These are phyloP conservation scores for Vitis vinifera DNA, from an alignment of 164 flowering plant genomes.

Conservation along the genomic window DNA sequence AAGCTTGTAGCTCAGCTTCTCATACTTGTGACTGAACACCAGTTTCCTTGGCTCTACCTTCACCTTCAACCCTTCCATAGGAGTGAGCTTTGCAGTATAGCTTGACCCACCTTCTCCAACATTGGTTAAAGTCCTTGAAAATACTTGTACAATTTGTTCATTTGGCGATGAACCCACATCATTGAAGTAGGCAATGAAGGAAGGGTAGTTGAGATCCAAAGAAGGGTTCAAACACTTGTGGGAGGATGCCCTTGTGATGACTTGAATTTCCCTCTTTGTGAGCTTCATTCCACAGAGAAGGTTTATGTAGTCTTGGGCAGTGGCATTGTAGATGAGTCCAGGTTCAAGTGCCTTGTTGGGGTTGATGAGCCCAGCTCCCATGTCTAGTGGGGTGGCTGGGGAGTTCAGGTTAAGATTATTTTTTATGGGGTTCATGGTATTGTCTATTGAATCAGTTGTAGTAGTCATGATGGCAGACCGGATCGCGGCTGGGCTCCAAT, in stretches of 20 bases:
- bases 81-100: conserved; percentile 23
- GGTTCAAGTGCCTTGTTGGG: conserved; percentile 50
- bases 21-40: conserved; percentile 26
- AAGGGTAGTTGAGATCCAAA: conserved; percentile 40
- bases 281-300: conserved; percentile 48
- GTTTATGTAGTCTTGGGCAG: conserved; percentile 33
- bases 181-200: conserved; percentile 37
- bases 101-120: conserved; percentile 27
- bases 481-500: conserved; percentile 49
- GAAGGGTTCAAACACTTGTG: conserved; percentile 21
- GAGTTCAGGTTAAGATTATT: background rate
- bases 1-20: conserved; percentile 33
- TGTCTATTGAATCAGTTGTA: conserved; percentile 17
- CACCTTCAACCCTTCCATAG: conserved; percentile 19
- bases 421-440: conserved; percentile 11
- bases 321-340: conserved; percentile 44
- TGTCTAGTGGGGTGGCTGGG: conserved; percentile 31
- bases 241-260: conserved; percentile 22
- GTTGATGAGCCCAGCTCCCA: conserved; percentile 44
- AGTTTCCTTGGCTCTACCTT: conserved; percentile 26
- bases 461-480: conserved; percentile 34
- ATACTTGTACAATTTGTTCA: conserved; percentile 8
- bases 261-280: conserved; percentile 14
- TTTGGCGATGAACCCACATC: background rate
- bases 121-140: conserved; percentile 37